Conservation (phyloP, 2,329 filamentous ascomycete species). For the Bisporella sp. region DNA sequence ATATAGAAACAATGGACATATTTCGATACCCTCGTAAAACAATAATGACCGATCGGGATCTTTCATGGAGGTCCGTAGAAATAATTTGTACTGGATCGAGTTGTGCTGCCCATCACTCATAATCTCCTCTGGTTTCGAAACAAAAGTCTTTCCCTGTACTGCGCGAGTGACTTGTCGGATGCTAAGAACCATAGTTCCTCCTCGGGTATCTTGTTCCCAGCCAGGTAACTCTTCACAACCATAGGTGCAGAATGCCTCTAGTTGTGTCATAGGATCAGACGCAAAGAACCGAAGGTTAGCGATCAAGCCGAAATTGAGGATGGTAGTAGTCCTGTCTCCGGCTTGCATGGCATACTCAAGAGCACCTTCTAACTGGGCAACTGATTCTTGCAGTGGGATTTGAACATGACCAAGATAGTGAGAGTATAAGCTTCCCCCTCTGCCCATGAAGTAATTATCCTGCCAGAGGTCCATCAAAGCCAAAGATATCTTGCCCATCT, state of each 20-base stretch:
- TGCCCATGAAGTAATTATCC: slow-evolving; percentile 58
- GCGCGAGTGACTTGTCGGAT: slow-evolving; percentile 61
- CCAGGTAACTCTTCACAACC: slow-evolving; percentile 67
- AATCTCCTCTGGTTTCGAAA: slow-evolving; percentile 39
- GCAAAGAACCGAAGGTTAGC: slow-evolving; percentile 63
- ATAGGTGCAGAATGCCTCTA: slow-evolving; percentile 65
- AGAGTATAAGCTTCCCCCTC: slow-evolving; percentile 62
- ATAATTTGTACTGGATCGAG: slow-evolving; percentile 50
- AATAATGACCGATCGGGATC: slow-evolving; percentile 56
- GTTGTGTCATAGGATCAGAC: slow-evolving; percentile 60
- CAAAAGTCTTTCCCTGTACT: slow-evolving; percentile 65
- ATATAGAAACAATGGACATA: slow-evolving; percentile 55
- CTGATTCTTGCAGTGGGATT: slow-evolving; percentile 49
- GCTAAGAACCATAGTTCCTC: slow-evolving; percentile 61
- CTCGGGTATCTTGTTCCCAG: slow-evolving; percentile 65
- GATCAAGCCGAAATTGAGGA: slow-evolving; percentile 63
- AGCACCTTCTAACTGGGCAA: slow-evolving; percentile 55
- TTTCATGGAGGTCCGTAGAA: slow-evolving; percentile 42
- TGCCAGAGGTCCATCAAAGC: slow-evolving; percentile 56
- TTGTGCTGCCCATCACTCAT: slow-evolving; percentile 65
- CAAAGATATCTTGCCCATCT: slow-evolving; percentile 56
- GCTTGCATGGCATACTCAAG: slow-evolving; percentile 59
- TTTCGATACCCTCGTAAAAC: slow-evolving; percentile 62
- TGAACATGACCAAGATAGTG: slow-evolving; percentile 66
- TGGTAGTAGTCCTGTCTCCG: slow-evolving; percentile 64